A percentile compares a stretch with the other conserved stretches of the same genome.
These are phyloP conservation scores for Carpinus viminea DNA, from an alignment of 306 rosid genomes.

Conservation along the genomic window DNA sequence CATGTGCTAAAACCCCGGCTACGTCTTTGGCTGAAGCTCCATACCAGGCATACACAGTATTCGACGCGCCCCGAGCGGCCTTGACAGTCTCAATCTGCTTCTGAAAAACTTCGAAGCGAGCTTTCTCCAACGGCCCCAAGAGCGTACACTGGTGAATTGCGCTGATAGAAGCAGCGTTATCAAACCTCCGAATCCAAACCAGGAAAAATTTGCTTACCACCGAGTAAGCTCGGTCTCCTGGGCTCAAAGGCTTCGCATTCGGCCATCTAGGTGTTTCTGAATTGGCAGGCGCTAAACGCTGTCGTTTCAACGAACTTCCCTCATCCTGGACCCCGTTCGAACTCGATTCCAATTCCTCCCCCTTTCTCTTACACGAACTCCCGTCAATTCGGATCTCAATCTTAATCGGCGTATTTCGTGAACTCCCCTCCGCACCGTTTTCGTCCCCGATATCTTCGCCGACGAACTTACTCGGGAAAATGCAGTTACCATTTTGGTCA, in stretches of 20 bases:
- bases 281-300: slow-evolving; percentile 13
- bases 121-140: slow-evolving; percentile 33
- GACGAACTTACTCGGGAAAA: slow-evolving; percentile 51
- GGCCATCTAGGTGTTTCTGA: slow-evolving; percentile 37
- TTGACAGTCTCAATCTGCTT: slow-evolving; percentile 36
- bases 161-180: slow-evolving; percentile 29
- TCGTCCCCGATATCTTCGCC: slow-evolving; percentile 29
- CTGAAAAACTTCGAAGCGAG: slow-evolving; percentile 39
- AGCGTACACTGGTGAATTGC: slow-evolving; percentile 46
- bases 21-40: slow-evolving; percentile 38
- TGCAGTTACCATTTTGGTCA: slow-evolving; percentile 42
- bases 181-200: slow-evolving; percentile 28
- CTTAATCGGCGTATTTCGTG: slow-evolving; percentile 20
- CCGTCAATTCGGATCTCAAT: slow-evolving; percentile 33
- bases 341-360: not conserved
- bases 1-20: slow-evolving; percentile 41
- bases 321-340: slow-evolving; percentile 34
- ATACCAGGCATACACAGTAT: slow-evolving; percentile 58
- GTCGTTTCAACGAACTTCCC: slow-evolving; percentile 46
- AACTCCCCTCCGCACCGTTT: slow-evolving; percentile 9
- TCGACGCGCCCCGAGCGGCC: slow-evolving; percentile 47
- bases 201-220: slow-evolving; percentile 34
- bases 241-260: slow-evolving; percentile 34
- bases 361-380: slow-evolving; percentile 35
- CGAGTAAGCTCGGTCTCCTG: slow-evolving; percentile 24